These are phyloP conservation scores for Chondrus crispus DNA, from an alignment of 23 red algal genomes.

Conservation along the genomic window DNA sequence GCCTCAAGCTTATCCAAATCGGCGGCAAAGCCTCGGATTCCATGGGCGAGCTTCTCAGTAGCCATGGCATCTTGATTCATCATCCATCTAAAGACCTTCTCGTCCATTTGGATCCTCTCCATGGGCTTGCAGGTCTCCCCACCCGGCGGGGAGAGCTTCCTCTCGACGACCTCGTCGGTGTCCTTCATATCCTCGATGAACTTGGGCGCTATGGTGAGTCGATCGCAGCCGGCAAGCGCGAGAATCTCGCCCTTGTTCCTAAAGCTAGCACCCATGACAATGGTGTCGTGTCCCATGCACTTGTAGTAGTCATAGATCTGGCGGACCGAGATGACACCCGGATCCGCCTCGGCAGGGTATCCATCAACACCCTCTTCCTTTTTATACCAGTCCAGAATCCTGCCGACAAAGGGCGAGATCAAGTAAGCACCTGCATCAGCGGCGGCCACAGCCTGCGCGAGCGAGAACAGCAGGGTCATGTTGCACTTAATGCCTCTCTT, in stretches of 20 bases:
- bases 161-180: slow-evolving; percentile 31
- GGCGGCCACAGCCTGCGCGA: slow-evolving; percentile 66
- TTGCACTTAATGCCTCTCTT: slow-evolving; percentile 69
- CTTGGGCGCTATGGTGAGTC: slow-evolving; percentile 89
- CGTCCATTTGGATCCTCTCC: slow-evolving; percentile 42
- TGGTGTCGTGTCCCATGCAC: slow-evolving; percentile 68
- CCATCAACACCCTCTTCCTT: slow-evolving; percentile 53
- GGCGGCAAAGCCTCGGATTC: slow-evolving; percentile 77
- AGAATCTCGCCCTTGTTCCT: slow-evolving; percentile 86
- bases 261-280: slow-evolving; percentile 92
- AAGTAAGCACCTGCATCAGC: slow-evolving; percentile 80
- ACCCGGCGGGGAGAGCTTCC: slow-evolving; percentile 7
- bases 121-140: slow-evolving; percentile 39
- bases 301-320: slow-evolving; percentile 89
- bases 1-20: slow-evolving; percentile 75
- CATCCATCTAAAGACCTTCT: slow-evolving; percentile 78
- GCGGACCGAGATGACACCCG: slow-evolving; percentile 62
- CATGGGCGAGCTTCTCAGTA: slow-evolving; percentile 83
- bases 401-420: slow-evolving; percentile 88
- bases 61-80: slow-evolving; percentile 82
- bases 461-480: slow-evolving; percentile 80
- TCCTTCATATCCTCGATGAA: slow-evolving; percentile 64
- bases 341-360: slow-evolving; percentile 55
- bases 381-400: slow-evolving; percentile 90
- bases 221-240: slow-evolving; percentile 87